A percentile compares a stretch with the other conserved stretches of the same genome.
These are phyloP conservation scores for Leucocoprinus sp. DNA, from an alignment of 768 basidiomycete species.

Conservation along the genomic window DNA sequence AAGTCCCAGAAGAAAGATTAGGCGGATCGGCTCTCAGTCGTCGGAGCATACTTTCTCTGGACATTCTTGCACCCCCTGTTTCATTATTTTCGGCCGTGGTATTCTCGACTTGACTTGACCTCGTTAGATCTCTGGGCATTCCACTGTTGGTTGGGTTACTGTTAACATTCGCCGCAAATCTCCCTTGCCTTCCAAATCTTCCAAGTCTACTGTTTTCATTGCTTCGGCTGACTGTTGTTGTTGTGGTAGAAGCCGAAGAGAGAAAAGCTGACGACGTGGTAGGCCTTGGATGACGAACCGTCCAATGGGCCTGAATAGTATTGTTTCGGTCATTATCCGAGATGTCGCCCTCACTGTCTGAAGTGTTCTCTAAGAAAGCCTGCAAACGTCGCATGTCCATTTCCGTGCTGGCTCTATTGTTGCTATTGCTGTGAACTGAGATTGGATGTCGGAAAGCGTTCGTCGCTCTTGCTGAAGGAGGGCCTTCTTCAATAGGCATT, in stretches of 20 bases:
- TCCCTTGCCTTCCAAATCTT: neutral
- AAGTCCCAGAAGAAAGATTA: neutral
- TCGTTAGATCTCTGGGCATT: neutral
- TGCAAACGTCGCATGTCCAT: neutral
- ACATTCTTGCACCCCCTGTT: neutral
- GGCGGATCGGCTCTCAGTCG: neutral
- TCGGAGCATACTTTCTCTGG: constrained; percentile 3
- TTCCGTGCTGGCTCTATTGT: neutral
- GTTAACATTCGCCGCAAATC: neutral
- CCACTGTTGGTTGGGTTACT: neutral
- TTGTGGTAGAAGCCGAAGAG: neutral
- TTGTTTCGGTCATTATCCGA: neutral
- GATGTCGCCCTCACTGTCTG: neutral
- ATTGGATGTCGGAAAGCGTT: neutral
- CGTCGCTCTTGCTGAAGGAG: neutral
- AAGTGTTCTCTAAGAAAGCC: neutral
- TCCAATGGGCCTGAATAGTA: neutral
- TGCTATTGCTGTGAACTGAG: neutral
- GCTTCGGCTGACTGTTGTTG: neutral
- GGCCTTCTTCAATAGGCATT: neutral
- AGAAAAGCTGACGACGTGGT: neutral
- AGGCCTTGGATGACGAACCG: neutral
- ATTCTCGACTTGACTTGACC: neutral
- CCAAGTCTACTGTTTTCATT: neutral
- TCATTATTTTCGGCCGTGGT: neutral